Conservation (phyloP, 1,284 basidiomycete species). For the Ceratobasidium sp. region DNA sequence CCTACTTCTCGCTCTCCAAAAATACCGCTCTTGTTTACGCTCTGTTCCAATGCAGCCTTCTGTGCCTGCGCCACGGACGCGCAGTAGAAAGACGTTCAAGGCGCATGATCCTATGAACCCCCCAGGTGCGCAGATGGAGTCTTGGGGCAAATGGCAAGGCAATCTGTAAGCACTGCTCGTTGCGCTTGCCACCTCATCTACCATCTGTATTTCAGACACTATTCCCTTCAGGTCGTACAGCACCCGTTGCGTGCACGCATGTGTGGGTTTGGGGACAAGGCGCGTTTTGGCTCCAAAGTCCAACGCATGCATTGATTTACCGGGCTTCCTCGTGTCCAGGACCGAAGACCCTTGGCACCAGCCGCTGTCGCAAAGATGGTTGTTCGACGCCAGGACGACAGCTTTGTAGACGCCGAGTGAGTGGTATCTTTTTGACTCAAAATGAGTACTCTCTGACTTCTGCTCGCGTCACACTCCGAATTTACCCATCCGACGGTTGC, state of each 20-base stretch:
- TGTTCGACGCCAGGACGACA: constrained; percentile 72
- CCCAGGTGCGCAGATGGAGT: constrained; percentile 34
- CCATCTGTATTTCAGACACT: constrained; percentile 60
- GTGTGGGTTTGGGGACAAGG: constrained; percentile 96
- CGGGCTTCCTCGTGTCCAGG: constrained; percentile 60
- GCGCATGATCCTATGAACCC: constrained; percentile 38
- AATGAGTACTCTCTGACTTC: constrained; percentile 29
- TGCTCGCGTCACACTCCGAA: constrained; percentile 42
- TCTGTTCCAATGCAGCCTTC: constrained; percentile 18
- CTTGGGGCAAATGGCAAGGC: constrained; percentile 44
- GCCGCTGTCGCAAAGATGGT: constrained; percentile 87
- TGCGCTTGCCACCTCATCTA: not conserved
- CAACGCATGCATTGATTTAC: constrained; percentile 29
- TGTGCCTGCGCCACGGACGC: constrained; percentile 11
- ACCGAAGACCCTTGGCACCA: constrained; percentile 88
- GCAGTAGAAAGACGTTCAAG: constrained; percentile 43
- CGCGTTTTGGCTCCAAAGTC: constrained; percentile 53
- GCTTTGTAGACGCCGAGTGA: constrained; percentile 78
- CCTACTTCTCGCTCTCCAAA: not conserved
- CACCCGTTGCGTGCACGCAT: constrained; percentile 89
- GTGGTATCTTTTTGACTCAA: constrained; percentile 51
- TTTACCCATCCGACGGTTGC: constrained; percentile 40
- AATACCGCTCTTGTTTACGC: not conserved
- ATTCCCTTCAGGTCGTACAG: constrained; percentile 84
- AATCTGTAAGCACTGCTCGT: constrained; percentile 39